Percentiles rank a stretch among this genome's conserved stretches.
phyloP scores from a whole-genome alignment of 2,329 filamentous ascomycete genomes.

The Lachnellula arida region DNA sequence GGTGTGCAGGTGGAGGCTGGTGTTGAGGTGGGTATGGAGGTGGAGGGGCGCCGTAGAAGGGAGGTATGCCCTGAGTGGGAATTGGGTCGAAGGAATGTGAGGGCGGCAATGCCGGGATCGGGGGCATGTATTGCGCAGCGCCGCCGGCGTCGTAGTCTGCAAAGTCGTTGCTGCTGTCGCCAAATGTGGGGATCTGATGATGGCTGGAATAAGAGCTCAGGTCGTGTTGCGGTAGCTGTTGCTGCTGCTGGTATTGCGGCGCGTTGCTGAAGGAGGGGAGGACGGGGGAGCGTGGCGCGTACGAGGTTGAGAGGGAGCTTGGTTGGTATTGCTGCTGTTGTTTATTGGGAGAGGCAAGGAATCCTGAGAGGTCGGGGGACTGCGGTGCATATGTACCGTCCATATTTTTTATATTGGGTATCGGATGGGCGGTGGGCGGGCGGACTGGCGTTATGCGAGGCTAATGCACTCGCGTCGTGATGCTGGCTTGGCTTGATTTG shows the following conservation, averaged over 20 bases:
- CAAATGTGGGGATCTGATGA: slow-evolving; percentile 7
- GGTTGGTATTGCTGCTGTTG: slow-evolving; percentile 21
- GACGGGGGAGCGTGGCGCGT: slow-evolving; percentile 27
- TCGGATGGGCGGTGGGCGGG: slow-evolving; percentile 6
- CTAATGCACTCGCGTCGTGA: slow-evolving; percentile 17
- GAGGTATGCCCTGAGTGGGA: neutral
- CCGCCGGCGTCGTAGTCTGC: slow-evolving; percentile 7
- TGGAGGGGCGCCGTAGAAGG: slow-evolving; percentile 3
- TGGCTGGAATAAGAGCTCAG: slow-evolving; percentile 3
- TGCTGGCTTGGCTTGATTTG: no score
- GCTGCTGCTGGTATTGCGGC: slow-evolving; percentile 1
- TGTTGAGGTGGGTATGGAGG: slow-evolving; percentile 1
- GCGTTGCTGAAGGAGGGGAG: slow-evolving; percentile 19
- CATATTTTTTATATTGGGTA: slow-evolving; percentile 15
- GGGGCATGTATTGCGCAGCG: slow-evolving; percentile 24
- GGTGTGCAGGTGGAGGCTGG: neutral
- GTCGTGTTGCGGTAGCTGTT: slow-evolving; percentile 11
- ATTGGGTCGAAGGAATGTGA: slow-evolving; percentile 19
- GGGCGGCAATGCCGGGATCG: slow-evolving; percentile 26
- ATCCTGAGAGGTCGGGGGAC: slow-evolving; percentile 32
- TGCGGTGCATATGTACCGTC: slow-evolving; percentile 32
- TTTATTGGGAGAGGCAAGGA: slow-evolving; percentile 24
- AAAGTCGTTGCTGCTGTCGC: slow-evolving; percentile 10
- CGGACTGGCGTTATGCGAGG: slow-evolving; percentile 24
- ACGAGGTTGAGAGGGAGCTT: slow-evolving; percentile 9